These are phyloP conservation scores for Dactylella cylindrospora DNA, from an alignment of 2,329 filamentous ascomycete genomes.

Conservation along the genomic window DNA sequence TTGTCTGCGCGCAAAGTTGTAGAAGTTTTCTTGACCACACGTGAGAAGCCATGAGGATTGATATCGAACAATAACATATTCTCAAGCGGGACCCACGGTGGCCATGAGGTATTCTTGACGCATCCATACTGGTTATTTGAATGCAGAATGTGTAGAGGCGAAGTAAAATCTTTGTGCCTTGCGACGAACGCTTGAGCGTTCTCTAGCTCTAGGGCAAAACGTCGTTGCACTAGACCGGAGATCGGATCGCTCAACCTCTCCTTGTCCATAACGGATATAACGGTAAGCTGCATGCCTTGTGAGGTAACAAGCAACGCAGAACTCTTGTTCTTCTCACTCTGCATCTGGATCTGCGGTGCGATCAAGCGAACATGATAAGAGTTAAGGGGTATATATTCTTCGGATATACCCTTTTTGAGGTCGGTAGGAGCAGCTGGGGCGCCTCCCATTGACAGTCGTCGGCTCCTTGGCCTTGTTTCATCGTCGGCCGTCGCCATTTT, in stretches of 20 bases:
- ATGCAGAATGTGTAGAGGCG: conserved; percentile 85
- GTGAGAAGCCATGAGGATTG: conserved; percentile 95
- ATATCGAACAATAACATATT: conserved; percentile 96
- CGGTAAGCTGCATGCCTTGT: conserved; percentile 97
- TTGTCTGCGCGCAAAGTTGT: conserved; percentile 94
- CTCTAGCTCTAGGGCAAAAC: conserved; percentile 94
- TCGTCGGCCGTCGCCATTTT: conserved; percentile 75
- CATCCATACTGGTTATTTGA: conserved; percentile 91
- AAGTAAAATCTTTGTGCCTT: conserved; percentile 84
- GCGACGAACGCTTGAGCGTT: conserved; percentile 98
- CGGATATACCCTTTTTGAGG: conserved; percentile 73
- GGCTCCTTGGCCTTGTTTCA: conserved; percentile 51
- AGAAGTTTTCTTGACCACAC: conserved; percentile 94
- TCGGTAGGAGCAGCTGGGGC: conserved; percentile 61
- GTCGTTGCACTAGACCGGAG: conserved; percentile 89
- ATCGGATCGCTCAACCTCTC: conserved; percentile 87
- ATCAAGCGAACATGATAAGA: conserved; percentile 94
- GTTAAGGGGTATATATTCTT: conserved; percentile 86
- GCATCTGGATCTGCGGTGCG: conserved; percentile 94
- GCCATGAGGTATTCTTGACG: conserved; percentile 82
- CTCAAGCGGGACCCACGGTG: conserved; percentile 96
- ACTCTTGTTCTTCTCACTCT: conserved; percentile 97
- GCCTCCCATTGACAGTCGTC: conserved; percentile 50
- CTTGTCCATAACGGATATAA: conserved; percentile 97
- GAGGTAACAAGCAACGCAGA: conserved; percentile 95